phyloP scores from a whole-genome alignment of 2,329 filamentous ascomycete species.

The Phoma sp. region DNA sequence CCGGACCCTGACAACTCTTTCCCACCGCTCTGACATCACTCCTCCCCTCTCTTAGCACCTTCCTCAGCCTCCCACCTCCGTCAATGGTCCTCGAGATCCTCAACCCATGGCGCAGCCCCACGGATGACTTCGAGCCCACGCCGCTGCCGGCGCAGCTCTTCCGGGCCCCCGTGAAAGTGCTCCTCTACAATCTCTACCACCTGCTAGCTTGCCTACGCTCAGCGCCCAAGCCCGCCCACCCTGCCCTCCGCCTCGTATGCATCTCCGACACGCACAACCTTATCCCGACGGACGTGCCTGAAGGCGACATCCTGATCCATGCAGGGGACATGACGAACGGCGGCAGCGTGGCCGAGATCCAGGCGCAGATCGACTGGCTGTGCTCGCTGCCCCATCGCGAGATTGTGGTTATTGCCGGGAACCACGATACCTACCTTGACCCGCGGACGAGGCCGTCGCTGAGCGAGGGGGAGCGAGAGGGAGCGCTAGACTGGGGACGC shows the following conservation, averaged over 20 bases:
- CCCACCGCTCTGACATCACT: neutral
- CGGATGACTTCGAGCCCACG: conserved; percentile 52
- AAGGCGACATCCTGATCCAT: conserved; percentile 86
- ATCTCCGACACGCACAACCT: conserved; percentile 87
- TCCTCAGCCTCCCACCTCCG: conserved; percentile 2
- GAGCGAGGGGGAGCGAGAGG: conserved; percentile 59
- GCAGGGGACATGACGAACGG: conserved; percentile 82
- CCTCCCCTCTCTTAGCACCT: conserved; percentile 7
- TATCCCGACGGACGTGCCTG: conserved; percentile 65
- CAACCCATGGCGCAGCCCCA: conserved; percentile 33
- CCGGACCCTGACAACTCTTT: neutral
- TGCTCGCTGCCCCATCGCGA: conserved; percentile 73
- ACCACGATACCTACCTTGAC: conserved; percentile 90
- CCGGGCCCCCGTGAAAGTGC: conserved; percentile 68
- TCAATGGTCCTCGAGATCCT: conserved; percentile 40
- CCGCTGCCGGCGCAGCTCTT: conserved; percentile 67
- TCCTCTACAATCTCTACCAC: conserved; percentile 68
- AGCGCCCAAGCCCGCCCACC: conserved; percentile 62
- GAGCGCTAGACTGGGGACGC: conserved; percentile 67
- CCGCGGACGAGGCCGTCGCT: conserved; percentile 61
- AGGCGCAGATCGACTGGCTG: conserved; percentile 86
- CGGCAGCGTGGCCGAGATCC: conserved; percentile 75
- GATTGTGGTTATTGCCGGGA: conserved; percentile 84
- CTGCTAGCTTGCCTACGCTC: conserved; percentile 72
- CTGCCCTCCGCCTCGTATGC: conserved; percentile 77